Conservation (phyloP, 768 basidiomycete genomes). For the Lentinula sp. region DNA sequence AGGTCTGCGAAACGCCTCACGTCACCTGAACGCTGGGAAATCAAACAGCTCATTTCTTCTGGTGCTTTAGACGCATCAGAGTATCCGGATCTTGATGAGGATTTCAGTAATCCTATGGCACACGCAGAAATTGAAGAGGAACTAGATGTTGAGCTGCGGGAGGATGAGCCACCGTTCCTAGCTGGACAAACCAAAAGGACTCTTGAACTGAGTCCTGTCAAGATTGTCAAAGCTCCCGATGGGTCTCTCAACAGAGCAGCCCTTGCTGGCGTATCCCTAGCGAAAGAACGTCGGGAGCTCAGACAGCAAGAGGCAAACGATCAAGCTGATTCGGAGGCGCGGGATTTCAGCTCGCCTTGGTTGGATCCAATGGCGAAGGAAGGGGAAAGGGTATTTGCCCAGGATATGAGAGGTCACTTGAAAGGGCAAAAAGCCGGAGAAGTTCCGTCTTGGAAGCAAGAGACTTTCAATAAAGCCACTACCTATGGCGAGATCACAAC, state of each 20-base stretch:
- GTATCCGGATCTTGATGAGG: slow-evolving; percentile 90
- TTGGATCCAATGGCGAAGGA: slow-evolving; percentile 95
- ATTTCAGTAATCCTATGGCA: slow-evolving; percentile 67
- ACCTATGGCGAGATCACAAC: slow-evolving; percentile 91
- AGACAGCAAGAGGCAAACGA: slow-evolving; percentile 94
- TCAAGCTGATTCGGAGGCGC: slow-evolving; percentile 86
- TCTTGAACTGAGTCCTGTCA: slow-evolving; percentile 92
- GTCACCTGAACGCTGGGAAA: slow-evolving; percentile 98
- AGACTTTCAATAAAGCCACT: slow-evolving; percentile 90
- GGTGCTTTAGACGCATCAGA: slow-evolving; percentile 90
- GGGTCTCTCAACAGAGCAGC: slow-evolving; percentile 96
- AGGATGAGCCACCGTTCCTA: slow-evolving; percentile 95
- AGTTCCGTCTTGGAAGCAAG: slow-evolving; percentile 86
- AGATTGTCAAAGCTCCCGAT: slow-evolving; percentile 98
- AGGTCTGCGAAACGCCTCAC: slow-evolving; percentile 87
- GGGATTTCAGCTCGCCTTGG: slow-evolving; percentile 96
- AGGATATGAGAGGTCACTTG: slow-evolving; percentile 79
- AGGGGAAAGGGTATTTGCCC: slow-evolving; percentile 83
- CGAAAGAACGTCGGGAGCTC: slow-evolving; percentile 92
- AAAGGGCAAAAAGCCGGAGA: slow-evolving; percentile 81
- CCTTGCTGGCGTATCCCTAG: slow-evolving; percentile 85
- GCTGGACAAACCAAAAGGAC: slow-evolving; percentile 95
- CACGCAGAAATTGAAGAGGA: slow-evolving; percentile 93
- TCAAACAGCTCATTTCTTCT: slow-evolving; percentile 96
- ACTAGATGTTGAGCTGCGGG: slow-evolving; percentile 92